Evolutionary conservation across 257 asterid genomes (phyloP).

Genomic region (Forsythia suspensa): DNA sequence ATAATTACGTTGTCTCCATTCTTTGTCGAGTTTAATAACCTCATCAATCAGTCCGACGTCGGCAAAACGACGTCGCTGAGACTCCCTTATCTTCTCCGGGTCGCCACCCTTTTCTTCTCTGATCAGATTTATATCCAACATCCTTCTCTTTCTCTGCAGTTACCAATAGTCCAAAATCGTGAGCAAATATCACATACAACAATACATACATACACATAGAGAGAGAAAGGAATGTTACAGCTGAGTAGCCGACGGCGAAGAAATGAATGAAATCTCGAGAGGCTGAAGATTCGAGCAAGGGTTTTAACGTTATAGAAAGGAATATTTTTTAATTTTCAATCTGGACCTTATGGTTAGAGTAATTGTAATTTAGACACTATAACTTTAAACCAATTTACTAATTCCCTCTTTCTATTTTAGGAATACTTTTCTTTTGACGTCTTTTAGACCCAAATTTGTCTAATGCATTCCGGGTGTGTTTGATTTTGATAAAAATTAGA

Average conservation of each 20-base stretch:
- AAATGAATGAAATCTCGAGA: not conserved
- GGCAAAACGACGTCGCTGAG: constrained; percentile 82
- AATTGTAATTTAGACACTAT: not conserved
- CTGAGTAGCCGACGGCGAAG: not conserved
- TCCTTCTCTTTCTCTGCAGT: constrained; percentile 25
- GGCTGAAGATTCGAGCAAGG: not conserved
- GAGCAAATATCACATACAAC: not conserved
- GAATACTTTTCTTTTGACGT: no score
- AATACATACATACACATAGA: not conserved
- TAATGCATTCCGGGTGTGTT: no score
- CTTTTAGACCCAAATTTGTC: no score
- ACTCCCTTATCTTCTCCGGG: constrained; percentile 80
- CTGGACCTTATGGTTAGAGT: not conserved
- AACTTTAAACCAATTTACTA: not conserved
- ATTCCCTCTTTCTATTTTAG: not conserved
- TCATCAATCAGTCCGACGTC: constrained; percentile 65
- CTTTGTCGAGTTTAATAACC: constrained; percentile 74
- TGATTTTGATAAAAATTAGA: no score
- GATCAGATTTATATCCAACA: constrained; percentile 90
- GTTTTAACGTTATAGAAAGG: not conserved
- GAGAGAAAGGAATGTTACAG: not conserved
- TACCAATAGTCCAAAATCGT: not conserved
- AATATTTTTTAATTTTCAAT: not conserved
- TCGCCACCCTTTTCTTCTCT: constrained; percentile 85
- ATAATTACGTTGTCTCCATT: constrained; percentile 74